These are phyloP conservation scores for Cladophialophora immunda DNA, from an alignment of 2,329 filamentous ascomycete genomes.

Conservation along the genomic window DNA sequence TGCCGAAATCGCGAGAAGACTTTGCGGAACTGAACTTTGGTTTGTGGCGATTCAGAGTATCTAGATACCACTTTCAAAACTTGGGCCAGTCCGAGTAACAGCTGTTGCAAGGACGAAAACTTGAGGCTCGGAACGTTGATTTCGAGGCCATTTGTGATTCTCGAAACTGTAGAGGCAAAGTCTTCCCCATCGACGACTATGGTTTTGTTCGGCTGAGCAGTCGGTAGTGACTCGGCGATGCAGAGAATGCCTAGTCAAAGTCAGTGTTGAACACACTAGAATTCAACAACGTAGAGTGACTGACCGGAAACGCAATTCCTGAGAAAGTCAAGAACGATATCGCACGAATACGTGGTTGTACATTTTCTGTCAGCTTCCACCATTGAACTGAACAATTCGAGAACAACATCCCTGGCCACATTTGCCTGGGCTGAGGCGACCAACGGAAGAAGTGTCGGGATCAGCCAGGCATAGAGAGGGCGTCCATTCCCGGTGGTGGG, in stretches of 20 bases:
- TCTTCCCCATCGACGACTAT: conserved; percentile 32
- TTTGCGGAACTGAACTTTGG: conserved; percentile 31
- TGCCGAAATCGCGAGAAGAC: conserved; percentile 19
- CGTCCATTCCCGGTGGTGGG: conserved; percentile 44
- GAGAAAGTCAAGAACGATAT: conserved; percentile 24
- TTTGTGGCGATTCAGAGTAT: conserved; percentile 18
- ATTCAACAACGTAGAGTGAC: neutral
- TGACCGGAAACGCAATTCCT: conserved; percentile 27
- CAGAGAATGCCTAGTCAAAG: conserved; percentile 22
- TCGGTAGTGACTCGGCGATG: conserved; percentile 9
- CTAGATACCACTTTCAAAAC: conserved; percentile 28
- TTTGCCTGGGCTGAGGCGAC: conserved; percentile 41
- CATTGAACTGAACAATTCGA: conserved; percentile 25
- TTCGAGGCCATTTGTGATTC: neutral
- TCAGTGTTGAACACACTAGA: conserved; percentile 10
- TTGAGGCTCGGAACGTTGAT: conserved; percentile 24
- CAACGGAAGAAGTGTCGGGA: conserved; percentile 61
- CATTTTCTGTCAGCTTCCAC: conserved; percentile 26
- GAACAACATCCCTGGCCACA: conserved; percentile 23
- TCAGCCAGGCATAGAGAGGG: conserved; percentile 63
- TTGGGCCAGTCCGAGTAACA: conserved; percentile 23
- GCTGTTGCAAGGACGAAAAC: conserved; percentile 24
- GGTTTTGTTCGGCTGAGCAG: conserved; percentile 14
- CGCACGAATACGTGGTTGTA: conserved; percentile 8
- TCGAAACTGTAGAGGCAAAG: conserved; percentile 17